Evolutionary conservation across 140 eudicot species (phyloP).

Genomic region (Flaveria floridana): DNA sequence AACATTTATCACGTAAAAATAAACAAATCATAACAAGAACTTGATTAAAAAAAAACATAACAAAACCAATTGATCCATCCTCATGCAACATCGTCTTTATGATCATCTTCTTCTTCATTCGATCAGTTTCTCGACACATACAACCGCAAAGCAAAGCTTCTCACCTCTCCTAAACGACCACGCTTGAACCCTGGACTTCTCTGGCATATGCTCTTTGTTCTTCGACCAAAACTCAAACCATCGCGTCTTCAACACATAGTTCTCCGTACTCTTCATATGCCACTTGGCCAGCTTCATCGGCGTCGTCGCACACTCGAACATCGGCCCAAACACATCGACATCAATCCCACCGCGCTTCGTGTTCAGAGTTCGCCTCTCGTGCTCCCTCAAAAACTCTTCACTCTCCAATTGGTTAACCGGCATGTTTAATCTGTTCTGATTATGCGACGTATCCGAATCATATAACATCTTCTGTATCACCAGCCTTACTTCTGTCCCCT

Average conservation of each 20-base stretch:
- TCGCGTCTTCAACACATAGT: background rate
- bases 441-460: background rate
- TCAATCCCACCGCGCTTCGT: background rate
- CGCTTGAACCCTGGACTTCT: background rate
- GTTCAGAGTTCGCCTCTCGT: background rate
- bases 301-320: background rate
- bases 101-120: background rate
- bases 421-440: slow-evolving; percentile 17
- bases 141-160: background rate
- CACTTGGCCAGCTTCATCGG: background rate
- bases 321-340: background rate
- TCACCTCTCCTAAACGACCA: background rate
- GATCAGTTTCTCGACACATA: too few relatives aligned
- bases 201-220: background rate
- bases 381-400: background rate
- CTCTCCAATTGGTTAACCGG: slow-evolving; percentile 13
- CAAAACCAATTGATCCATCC: too few relatives aligned
- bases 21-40: too few relatives aligned
- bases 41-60: too few relatives aligned
- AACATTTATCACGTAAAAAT: too few relatives aligned
- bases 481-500: slow-evolving; percentile 3
- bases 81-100: too few relatives aligned
- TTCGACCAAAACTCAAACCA: background rate
- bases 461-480: slow-evolving; percentile 19
- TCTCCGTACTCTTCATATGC: background rate